These are phyloP conservation scores for Tolypocladium inflatum DNA, from an alignment of 2,329 filamentous ascomycete genomes.

Conservation along the genomic window DNA sequence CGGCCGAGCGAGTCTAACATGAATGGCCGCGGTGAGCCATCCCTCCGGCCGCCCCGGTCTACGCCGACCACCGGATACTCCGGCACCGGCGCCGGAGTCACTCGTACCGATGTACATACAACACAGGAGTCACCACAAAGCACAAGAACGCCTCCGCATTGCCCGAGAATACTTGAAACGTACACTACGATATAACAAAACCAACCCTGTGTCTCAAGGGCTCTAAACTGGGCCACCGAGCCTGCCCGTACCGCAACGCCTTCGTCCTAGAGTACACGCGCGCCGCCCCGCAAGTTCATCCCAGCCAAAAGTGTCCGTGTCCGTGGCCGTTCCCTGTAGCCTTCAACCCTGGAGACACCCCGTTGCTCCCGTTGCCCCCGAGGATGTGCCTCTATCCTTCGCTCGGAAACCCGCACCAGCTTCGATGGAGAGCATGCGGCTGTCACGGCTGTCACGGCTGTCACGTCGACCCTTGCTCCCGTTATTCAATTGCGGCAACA, in stretches of 20 bases:
- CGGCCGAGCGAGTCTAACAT: no score
- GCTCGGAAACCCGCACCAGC: neutral
- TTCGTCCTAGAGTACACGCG: neutral
- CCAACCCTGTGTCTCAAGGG: neutral
- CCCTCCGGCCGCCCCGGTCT: no score
- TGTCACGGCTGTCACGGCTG: neutral
- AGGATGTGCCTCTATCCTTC: neutral
- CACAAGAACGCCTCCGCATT: neutral
- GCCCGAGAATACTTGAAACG: neutral
- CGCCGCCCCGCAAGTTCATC: neutral
- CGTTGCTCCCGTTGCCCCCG: neutral
- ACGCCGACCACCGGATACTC: no score
- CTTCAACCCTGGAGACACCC: neutral
- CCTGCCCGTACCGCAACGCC: neutral
- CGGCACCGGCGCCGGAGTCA: neutral
- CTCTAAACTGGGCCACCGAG: neutral
- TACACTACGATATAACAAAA: neutral
- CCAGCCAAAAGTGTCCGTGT: neutral
- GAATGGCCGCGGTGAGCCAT: no score
- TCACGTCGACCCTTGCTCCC: neutral
- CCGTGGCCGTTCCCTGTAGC: neutral
- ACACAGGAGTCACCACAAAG: no score
- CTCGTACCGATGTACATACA: no score
- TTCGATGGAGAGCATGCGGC: neutral
- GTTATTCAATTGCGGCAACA: neutral